Conservation (phyloP, 1,284 basidiomycete genomes). For the Tremellales sp. region DNA sequence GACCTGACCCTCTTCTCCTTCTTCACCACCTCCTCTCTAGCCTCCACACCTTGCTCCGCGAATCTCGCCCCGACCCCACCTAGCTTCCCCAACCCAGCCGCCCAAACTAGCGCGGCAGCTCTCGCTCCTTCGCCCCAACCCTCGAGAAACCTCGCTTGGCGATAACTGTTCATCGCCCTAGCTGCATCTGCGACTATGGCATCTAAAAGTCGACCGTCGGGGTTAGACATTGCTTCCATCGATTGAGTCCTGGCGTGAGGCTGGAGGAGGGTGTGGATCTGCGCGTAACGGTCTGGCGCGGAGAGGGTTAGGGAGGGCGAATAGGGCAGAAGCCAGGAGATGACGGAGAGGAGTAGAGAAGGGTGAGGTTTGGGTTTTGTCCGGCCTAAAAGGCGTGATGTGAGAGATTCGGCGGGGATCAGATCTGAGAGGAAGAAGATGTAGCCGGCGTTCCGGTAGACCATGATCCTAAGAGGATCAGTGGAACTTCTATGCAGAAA, state of each 20-base stretch:
- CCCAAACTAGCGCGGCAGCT: conserved; percentile 21
- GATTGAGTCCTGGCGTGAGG: conserved; percentile 20
- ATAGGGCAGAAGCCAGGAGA: conserved; percentile 20
- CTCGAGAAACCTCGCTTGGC: conserved; percentile 34
- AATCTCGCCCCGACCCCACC: conserved; percentile 27
- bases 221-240: conserved; percentile 19
- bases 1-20: conserved; percentile 19
- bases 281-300: not conserved
- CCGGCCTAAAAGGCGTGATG: conserved; percentile 20
- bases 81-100: conserved; percentile 32
- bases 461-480: conserved; percentile 21
- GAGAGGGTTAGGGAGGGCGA: conserved; percentile 19
- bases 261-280: conserved; percentile 17
- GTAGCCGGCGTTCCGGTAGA: conserved; percentile 17
- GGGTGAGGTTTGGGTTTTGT: conserved; percentile 29
- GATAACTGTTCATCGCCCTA: conserved; percentile 19
- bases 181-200: conserved; percentile 27
- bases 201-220: conserved; percentile 37
- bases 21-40: conserved; percentile 9
- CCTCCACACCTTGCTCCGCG: conserved; percentile 1
- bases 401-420: conserved; percentile 22
- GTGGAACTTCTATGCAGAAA: not conserved
- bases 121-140: conserved; percentile 32
- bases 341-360: conserved; percentile 26
- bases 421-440: conserved; percentile 13